Base-by-base conservation (phyloP, 352 stramenopile genomes). In the Albugo candida region DNA sequence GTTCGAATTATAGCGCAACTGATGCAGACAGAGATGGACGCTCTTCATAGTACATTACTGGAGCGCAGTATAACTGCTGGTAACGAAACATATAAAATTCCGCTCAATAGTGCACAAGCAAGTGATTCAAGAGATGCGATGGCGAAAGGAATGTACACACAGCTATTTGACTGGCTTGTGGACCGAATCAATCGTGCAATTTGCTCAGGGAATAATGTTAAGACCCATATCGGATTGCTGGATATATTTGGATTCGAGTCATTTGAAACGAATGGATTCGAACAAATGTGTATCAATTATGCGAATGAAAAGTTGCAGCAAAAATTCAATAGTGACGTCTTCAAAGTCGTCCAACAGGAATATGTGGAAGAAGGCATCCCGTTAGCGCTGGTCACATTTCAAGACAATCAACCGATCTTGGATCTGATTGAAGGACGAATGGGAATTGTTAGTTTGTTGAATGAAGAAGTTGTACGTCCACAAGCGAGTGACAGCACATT, bases 231-330 rank as follows among this genome's bases (percentile, higher is more conserved):
- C 56, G 81, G 84, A 49, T 59, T 97, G 48, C 62, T 97, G 16
- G 92, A 97, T 63, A 96, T 97, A 52, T 97, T 96, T 59, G 89
- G 92, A 12, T 97, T 97, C 53, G 92, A 97, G 62, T 82, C 65
- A 43, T 96, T 97, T 48, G 62, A 92, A 35, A 67, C 63, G 37
- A 85, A 87, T 52, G 76, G 64, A 20, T 94, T 94, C 39, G 79
- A 94, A 54, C 87, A 96, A 59, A 61, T 94, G 21, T 94, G 81
- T 57, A 94, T 94, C 55, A 94, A 94, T 67, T 94, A 84, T 50
- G 79, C 71, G 11, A 94, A 94, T 58, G 82, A 94, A 50, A 89
- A 88, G 60, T 65, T 95, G 10, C 83, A 95, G 59, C 67, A 83
- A 46, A 82, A 85, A 56, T 83, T 86, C 45, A 95, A 95, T 65